Evolutionary conservation across 306 rosid species (phyloP), one percentile per base, ranked within the genome.

Genomic region (Alnus rubra): DNA sequence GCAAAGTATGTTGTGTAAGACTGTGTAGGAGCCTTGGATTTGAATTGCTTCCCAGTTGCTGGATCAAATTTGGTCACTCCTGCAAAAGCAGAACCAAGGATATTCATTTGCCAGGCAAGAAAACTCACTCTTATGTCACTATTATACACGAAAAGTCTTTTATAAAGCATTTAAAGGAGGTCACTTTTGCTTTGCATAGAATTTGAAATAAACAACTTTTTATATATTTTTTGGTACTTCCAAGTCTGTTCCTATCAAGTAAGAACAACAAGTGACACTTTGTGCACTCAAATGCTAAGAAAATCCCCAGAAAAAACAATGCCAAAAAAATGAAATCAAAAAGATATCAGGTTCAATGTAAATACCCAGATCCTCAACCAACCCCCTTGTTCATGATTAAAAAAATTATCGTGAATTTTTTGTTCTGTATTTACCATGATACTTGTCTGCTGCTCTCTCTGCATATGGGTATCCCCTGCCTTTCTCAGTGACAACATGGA

Each of bases 391-490:
- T 33, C 69, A 31, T 1, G 1, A 11, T 63, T 31, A 12, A 31
- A 63, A 31, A 12, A 33, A 31, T 10, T 3, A 10, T 12, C 6
- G 18, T 39, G 7, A 16, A 74, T 45, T 64, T 37, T 47, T 37
- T 33, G 60, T 15, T 72, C 63, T 50, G 56, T 58, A 49, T 73
- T 77, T 91, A 95, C 99, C 99, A 69, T 96, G 97, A 82, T 93
- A 96, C 86, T 93, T 96, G 84, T 96, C 99, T 23, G 86, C 90
- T 47, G 98, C 98, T 67, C 85, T 90, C 81, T 96, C 99, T 30
- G 99, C 99, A 76, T 91, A 96, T 3, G 98, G 99, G 80, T 96
- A 96, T 60, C 99, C 99, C 2, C 97, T 88, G 69, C 99, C 99
- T 80, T 96, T 96, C 89, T 93, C 98, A 45, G 98, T 93, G 87